Evolutionary conservation across 2,329 filamentous ascomycete genomes (phyloP).

Genomic region (Whalleya microplaca): DNA sequence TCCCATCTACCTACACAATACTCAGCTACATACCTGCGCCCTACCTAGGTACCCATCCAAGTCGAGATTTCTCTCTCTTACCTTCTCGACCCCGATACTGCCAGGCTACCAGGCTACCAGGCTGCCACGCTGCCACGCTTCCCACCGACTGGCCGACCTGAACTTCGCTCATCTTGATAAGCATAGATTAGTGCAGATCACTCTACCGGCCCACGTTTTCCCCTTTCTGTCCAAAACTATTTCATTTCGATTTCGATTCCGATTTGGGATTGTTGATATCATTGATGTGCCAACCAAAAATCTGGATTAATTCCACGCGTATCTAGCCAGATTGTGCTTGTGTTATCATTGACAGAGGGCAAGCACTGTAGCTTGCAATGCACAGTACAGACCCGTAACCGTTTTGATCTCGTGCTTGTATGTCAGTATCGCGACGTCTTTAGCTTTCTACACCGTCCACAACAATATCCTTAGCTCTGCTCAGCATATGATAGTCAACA

Average conservation of each 20-base stretch:
- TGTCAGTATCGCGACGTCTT: too few relatives aligned
- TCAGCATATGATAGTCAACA: too few relatives aligned
- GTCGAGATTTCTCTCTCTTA: too few relatives aligned
- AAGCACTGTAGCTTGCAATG: conserved; percentile 7
- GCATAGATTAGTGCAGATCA: conserved; percentile 20
- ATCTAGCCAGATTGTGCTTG: conserved; percentile 2
- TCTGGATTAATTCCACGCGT: conserved; percentile 11
- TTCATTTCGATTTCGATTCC: too few relatives aligned
- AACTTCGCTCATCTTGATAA: conserved; percentile 20
- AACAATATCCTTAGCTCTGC: too few relatives aligned
- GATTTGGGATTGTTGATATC: conserved; percentile 7
- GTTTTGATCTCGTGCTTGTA: too few relatives aligned
- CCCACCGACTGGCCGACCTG: background rate
- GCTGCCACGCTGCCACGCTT: background rate
- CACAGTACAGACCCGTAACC: background rate
- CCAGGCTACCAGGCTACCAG: too few relatives aligned
- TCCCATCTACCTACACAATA: too few relatives aligned
- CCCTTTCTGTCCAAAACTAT: conserved; percentile 20
- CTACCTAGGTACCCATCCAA: too few relatives aligned
- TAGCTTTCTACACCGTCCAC: too few relatives aligned
- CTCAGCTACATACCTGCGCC: too few relatives aligned
- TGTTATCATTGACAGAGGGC: background rate
- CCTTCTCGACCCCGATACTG: too few relatives aligned
- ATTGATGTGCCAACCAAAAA: conserved; percentile 13
- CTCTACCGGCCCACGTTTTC: conserved; percentile 13